Percentiles rank a stretch among this genome's conserved stretches.
These are phyloP conservation scores for Apiotrichum porosum DNA, from an alignment of 1,284 basidiomycete genomes.

Conservation along the genomic window DNA sequence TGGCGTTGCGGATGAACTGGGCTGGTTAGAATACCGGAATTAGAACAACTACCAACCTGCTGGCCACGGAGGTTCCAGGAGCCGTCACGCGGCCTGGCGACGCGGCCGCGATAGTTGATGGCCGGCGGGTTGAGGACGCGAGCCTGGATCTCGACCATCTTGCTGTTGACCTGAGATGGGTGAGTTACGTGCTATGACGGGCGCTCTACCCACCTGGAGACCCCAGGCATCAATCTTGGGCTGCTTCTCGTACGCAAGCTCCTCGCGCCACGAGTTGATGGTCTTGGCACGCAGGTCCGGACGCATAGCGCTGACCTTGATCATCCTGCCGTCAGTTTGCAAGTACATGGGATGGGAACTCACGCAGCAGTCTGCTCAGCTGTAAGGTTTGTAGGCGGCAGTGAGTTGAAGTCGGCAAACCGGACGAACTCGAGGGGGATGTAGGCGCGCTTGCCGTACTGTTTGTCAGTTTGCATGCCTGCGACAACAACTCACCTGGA, in stretches of 20 bases:
- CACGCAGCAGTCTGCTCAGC: constrained; percentile 45
- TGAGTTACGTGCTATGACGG: too few species aligned
- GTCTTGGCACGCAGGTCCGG: not conserved
- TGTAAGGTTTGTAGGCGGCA: constrained; percentile 25
- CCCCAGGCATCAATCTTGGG: constrained; percentile 48
- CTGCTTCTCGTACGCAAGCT: constrained; percentile 34
- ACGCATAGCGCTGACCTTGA: not conserved
- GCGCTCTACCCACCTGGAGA: too few species aligned
- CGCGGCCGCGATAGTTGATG: constrained; percentile 36
- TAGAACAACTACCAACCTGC: constrained; percentile 11
- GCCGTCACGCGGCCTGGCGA: constrained; percentile 18
- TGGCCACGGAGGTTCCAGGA: constrained; percentile 33
- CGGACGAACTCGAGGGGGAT: constrained; percentile 42
- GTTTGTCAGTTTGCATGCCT: constrained; percentile 38
- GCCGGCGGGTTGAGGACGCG: constrained; percentile 44
- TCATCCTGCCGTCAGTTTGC: constrained; percentile 29
- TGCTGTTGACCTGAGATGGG: constrained; percentile 33
- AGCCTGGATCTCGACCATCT: constrained; percentile 41
- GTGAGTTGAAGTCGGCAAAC: constrained; percentile 40
- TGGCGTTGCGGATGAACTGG: constrained; percentile 40
- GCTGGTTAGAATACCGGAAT: constrained; percentile 7
- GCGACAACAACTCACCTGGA: constrained; percentile 41
- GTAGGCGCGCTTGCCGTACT: not conserved
- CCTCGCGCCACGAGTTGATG: constrained; percentile 40
- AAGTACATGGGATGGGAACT: constrained; percentile 44